phyloP scores from a whole-genome alignment of 495 filamentous ascomycete genomes.

The Cenococcum geophilum region DNA sequence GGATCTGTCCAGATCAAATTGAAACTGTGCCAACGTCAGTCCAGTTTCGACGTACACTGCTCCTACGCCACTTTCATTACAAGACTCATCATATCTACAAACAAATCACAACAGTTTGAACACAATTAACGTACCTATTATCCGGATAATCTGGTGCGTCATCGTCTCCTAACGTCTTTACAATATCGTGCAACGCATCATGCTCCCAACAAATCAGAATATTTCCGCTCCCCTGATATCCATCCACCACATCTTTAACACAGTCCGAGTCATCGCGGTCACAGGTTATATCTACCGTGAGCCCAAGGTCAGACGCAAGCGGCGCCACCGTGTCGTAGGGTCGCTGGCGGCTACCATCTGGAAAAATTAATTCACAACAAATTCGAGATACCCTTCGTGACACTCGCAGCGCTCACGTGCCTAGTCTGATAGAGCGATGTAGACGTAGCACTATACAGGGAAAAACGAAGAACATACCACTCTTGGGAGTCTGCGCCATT shows the following conservation, averaged over 20 bases:
- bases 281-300: conserved; percentile 48
- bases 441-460: background rate
- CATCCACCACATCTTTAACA: conserved; percentile 43
- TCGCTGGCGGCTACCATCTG: conserved; percentile 47
- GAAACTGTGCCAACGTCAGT: no score
- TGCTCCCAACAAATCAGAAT: conserved; percentile 57
- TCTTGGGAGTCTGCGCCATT: conserved; percentile 47
- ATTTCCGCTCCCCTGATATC: conserved; percentile 46
- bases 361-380: conserved; percentile 3
- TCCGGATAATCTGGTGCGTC: conserved; percentile 16
- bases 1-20: no score
- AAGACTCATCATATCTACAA: no score
- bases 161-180: conserved; percentile 42
- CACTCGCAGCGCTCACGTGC: no score
- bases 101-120: no score
- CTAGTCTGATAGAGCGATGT: no score
- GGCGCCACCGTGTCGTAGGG: conserved; percentile 50
- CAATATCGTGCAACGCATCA: conserved; percentile 44
- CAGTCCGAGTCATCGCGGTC: conserved; percentile 45
- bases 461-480: conserved; percentile 35
- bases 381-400: background rate
- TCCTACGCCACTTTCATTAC: background rate
- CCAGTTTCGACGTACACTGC: no score
- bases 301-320: conserved; percentile 46
- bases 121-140: no score